Conservation (phyloP, 2,329 filamentous ascomycete genomes). For the Trichoderma sp. region DNA sequence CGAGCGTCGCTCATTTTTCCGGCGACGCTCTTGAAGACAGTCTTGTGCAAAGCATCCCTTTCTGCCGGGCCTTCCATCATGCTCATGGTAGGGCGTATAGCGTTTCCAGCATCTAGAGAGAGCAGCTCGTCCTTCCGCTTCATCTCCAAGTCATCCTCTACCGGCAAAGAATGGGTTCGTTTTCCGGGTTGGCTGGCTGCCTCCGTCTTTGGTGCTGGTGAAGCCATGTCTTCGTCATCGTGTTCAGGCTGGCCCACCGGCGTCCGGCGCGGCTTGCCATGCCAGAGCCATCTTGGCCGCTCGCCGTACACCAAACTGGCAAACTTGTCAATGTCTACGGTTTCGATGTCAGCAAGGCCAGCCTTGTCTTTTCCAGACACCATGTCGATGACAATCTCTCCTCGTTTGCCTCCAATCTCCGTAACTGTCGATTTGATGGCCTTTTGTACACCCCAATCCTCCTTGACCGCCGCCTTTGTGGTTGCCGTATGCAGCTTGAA, state of each 20-base stretch:
- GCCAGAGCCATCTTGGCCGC: constrained; percentile 90
- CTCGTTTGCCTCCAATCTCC: constrained; percentile 89
- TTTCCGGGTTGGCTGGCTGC: constrained; percentile 45
- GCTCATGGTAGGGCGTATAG: constrained; percentile 51
- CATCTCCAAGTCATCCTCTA: constrained; percentile 55
- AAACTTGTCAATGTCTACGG: constrained; percentile 83
- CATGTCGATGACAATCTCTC: constrained; percentile 94
- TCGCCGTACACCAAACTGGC: constrained; percentile 77
- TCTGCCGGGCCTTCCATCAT: constrained; percentile 53
- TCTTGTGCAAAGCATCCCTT: constrained; percentile 62
- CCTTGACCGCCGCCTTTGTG: constrained; percentile 84
- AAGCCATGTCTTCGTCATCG: constrained; percentile 50
- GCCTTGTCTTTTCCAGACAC: constrained; percentile 84
- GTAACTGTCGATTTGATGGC: constrained; percentile 95
- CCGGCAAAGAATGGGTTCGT: constrained; percentile 53
- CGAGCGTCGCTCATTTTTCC: constrained; percentile 79
- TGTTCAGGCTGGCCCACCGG: constrained; percentile 49
- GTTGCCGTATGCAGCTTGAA: constrained; percentile 80
- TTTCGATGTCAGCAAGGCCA: constrained; percentile 90
- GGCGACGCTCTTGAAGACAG: constrained; percentile 77
- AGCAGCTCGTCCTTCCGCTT: constrained; percentile 51
- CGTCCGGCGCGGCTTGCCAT: constrained; percentile 79
- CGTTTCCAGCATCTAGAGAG: constrained; percentile 47
- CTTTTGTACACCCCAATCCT: constrained; percentile 89
- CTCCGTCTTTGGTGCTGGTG: constrained; percentile 57